Evolutionary conservation across 306 rosid genomes (phyloP).

Genomic region (Crotalaria pallida): DNA sequence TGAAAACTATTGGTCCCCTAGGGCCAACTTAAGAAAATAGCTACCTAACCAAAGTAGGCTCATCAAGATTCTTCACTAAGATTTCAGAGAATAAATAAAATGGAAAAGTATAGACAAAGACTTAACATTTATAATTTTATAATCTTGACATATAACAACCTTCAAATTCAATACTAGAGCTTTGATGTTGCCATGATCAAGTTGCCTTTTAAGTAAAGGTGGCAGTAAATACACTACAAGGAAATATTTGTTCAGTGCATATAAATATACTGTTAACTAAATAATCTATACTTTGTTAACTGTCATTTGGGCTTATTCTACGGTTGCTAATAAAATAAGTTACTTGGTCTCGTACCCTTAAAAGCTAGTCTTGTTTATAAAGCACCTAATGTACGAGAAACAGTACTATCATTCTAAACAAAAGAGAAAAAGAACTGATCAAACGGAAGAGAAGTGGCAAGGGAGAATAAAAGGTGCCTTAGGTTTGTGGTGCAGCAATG

Average conservation of each 20-base stretch:
- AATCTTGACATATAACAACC: constrained; percentile 18
- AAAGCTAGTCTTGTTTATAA: constrained; percentile 60
- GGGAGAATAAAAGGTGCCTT: constrained; percentile 20
- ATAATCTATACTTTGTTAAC: constrained; percentile 11
- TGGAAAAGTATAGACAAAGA: constrained; percentile 15
- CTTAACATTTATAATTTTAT: background rate
- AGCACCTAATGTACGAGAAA: constrained; percentile 48
- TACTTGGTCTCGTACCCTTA: constrained; percentile 34
- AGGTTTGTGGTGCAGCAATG: constrained; percentile 45
- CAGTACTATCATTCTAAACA: constrained; percentile 49
- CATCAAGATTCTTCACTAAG: constrained; percentile 35
- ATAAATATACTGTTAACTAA: constrained; percentile 20
- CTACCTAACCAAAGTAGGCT: constrained; percentile 45
- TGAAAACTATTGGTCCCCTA: constrained; percentile 11
- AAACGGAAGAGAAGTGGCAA: background rate
- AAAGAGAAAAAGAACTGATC: no score
- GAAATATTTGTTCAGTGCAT: constrained; percentile 28
- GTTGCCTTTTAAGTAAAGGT: constrained; percentile 52
- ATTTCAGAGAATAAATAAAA: constrained; percentile 16
- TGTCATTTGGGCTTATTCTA: constrained; percentile 33
- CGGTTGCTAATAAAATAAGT: constrained; percentile 41
- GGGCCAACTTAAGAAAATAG: constrained; percentile 66
- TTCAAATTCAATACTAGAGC: constrained; percentile 16
- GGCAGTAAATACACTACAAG: constrained; percentile 27
- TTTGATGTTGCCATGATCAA: constrained; percentile 22